Evolutionary conservation across 352 stramenopile species (phyloP), one percentile per base, ranked within the genome.

Genomic region (Phytophthora sojae): DNA sequence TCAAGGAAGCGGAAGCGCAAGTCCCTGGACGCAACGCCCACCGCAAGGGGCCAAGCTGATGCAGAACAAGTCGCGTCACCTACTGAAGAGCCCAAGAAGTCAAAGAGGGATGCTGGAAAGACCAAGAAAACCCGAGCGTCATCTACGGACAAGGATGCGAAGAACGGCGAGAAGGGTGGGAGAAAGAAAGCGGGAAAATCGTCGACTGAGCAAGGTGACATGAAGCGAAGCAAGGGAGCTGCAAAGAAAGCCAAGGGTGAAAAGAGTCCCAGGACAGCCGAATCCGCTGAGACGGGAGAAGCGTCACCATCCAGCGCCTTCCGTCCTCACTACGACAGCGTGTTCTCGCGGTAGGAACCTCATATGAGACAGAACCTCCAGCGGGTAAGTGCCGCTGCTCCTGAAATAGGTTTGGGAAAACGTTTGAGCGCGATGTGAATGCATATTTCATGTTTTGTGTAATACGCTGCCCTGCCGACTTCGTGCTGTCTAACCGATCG

Each of bases 311-410:
- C 61, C 53, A 72, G 49, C 45, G 42, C 75, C 0, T 93, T 83
- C 45, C 79, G 81, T 23, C 83, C 82, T 51, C 83, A 89, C 37
- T 87, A 91, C 58, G 86, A 93, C 65, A 92, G 71, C 57, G 77
- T 92, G 3, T 93, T 91, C 53, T 83, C 80, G 21, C 81, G 75
- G 47, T 89, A 89, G 39, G 49, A 54, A 59, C 12, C 25, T n/a
- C 14, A 39, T 19, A 4, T 63, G 45, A 49, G 26, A 23, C 30
- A 52, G 19, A 39, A 49, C 17, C 17, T 47, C 2, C 17, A 35
- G 32, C 4, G 17, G 53, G 39, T 55, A 61, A 55, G 52, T 67
- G 32, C 32, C 35, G 42, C 61, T 52, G 17, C 44, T 63, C 30
- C 39, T 54, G 55, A 64, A 61, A 70, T 65, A 65, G 60, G 17